Conservation (phyloP, 108 stramenopile genomes). For the Fragilaria radians region DNA sequence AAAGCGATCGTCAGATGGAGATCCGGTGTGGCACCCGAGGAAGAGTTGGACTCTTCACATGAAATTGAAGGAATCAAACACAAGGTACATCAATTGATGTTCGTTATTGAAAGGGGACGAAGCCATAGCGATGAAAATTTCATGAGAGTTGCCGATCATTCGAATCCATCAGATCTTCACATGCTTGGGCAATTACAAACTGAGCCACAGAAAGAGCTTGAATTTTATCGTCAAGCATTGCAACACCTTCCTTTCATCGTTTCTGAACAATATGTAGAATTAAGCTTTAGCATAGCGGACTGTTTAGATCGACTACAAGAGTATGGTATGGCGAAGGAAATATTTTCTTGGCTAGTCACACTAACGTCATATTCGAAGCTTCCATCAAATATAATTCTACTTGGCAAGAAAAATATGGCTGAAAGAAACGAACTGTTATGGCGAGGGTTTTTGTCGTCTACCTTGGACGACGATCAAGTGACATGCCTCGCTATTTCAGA, state of each 20-base stretch:
- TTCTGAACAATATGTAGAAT: not conserved
- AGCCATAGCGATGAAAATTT: not conserved
- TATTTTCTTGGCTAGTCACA: not conserved
- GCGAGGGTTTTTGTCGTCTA: not conserved
- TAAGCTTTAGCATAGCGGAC: not conserved
- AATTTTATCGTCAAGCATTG: not conserved
- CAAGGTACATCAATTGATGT: not conserved
- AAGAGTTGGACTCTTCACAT: not conserved
- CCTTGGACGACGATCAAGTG: not conserved
- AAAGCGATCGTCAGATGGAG: not conserved
- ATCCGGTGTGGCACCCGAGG: not conserved
- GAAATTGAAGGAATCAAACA: not conserved
- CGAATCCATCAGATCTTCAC: not conserved
- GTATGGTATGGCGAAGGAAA: not conserved
- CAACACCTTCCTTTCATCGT: not conserved
- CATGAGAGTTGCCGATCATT: not conserved
- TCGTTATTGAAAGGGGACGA: not conserved
- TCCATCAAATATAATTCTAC: not conserved
- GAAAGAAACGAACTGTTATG: not conserved
- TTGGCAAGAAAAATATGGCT: too few relatives aligned
- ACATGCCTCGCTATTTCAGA: conserved; percentile 1
- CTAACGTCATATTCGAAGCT: not conserved
- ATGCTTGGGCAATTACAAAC: not conserved
- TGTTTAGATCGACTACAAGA: not conserved
- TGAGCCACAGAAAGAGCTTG: not conserved